Conservation (phyloP, 148 eudicot genomes). For the Bassia scoparia region DNA sequence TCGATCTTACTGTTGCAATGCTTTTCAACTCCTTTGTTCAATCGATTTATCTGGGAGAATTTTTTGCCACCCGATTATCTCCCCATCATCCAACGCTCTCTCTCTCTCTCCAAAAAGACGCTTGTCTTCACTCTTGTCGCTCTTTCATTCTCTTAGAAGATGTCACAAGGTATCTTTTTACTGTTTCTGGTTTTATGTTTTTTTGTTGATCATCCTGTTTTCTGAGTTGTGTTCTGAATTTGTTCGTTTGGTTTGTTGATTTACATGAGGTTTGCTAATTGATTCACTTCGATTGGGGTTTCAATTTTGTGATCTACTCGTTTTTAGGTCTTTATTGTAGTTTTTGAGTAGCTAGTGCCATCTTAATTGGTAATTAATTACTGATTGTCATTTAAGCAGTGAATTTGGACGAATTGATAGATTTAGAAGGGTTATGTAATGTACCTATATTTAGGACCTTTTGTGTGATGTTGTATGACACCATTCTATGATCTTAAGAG, state of each 20-base stretch:
- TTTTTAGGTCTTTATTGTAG: no score
- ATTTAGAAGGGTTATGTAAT: no score
- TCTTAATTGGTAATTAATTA: no score
- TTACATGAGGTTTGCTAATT: neutral
- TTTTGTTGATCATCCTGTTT: neutral
- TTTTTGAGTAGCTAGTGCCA: no score
- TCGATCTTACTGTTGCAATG: constrained; percentile 22
- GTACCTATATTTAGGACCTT: no score
- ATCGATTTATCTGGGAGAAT: constrained; percentile 28
- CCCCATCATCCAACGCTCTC: neutral
- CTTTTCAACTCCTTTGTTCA: constrained; percentile 16
- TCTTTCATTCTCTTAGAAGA: constrained; percentile 23
- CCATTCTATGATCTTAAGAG: no score
- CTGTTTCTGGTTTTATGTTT: neutral
- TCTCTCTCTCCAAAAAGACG: constrained; percentile 11
- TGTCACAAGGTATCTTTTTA: constrained; percentile 20
- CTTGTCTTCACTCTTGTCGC: constrained; percentile 29
- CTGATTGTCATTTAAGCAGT: no score
- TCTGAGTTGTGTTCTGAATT: neutral
- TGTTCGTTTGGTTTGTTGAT: neutral
- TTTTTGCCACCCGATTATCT: constrained; percentile 26
- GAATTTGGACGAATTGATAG: no score
- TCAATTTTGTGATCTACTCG: no score
- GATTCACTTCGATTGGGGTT: neutral
- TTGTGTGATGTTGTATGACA: no score